Evolutionary conservation across 2,329 filamentous ascomycete genomes (phyloP).

Genomic region (Hypoxylon sp.): DNA sequence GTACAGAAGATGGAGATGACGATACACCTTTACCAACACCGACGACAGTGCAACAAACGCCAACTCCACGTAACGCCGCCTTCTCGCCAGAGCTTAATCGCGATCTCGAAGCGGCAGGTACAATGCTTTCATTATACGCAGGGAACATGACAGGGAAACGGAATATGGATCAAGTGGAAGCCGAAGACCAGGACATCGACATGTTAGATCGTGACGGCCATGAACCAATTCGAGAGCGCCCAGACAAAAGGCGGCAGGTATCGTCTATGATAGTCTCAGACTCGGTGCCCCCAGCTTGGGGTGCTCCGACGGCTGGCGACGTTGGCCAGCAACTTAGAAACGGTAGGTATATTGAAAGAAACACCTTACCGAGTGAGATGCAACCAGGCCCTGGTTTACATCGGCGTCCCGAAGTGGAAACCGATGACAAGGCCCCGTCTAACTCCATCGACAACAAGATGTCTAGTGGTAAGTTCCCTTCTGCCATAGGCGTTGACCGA

Average conservation of each 20-base stretch:
- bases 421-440: constrained; percentile 6
- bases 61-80: neutral
- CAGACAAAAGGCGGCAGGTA: constrained; percentile 16
- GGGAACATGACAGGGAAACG: constrained; percentile 16
- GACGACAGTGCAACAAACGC: neutral
- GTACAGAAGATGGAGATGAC: neutral
- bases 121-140: neutral
- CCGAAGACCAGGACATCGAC: neutral
- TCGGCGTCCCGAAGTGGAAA: neutral
- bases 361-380: neutral
- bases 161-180: constrained; percentile 7
- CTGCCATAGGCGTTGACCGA: neutral
- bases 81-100: neutral
- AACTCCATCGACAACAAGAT: constrained; percentile 17
- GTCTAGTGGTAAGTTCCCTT: constrained; percentile 6
- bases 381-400: neutral
- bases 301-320: neutral
- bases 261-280: neutral
- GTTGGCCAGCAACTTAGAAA: neutral
- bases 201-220: neutral
- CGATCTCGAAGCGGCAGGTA: neutral
- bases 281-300: neutral
- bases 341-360: neutral
- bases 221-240: neutral
- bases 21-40: neutral